A percentile compares a stretch with the other conserved stretches of the same genome.
Conservation (phyloP, 2,329 filamentous ascomycete species). For the Fusarium cicatricum region DNA sequence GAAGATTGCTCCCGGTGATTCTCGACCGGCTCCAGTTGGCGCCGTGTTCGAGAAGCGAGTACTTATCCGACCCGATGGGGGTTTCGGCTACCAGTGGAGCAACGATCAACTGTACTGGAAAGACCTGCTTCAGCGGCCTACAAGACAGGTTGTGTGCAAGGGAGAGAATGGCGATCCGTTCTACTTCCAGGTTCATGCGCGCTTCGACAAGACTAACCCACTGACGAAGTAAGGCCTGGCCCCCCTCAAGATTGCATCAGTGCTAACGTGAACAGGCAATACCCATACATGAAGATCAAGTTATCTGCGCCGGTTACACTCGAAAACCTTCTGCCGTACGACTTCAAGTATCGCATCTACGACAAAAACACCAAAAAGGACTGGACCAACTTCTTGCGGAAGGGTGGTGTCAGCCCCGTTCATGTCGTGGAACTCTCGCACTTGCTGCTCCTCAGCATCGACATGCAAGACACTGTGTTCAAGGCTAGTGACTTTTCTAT, state of each 20-base stretch:
- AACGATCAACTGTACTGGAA: constrained; percentile 91
- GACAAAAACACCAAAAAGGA: constrained; percentile 99
- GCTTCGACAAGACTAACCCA: constrained; percentile 84
- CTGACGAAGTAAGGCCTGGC: constrained; percentile 67
- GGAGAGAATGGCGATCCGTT: constrained; percentile 90
- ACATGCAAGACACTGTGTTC: constrained; percentile 96
- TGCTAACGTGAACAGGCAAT: constrained; percentile 63
- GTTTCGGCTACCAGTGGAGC: constrained; percentile 97
- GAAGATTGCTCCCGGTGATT: constrained; percentile 93
- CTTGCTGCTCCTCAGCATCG: constrained; percentile 87
- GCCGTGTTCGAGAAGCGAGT: constrained; percentile 90
- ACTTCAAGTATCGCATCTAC: constrained; percentile 99
- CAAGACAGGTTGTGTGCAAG: constrained; percentile 86
- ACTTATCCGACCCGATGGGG: constrained; percentile 89
- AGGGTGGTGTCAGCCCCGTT: constrained; percentile 95
- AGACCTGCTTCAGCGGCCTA: constrained; percentile 85
- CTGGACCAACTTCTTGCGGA: constrained; percentile 97
- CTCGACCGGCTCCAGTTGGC: constrained; percentile 88
- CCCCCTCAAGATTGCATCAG: not conserved
- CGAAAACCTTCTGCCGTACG: constrained; percentile 93
- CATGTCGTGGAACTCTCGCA: constrained; percentile 97
- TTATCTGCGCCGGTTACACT: constrained; percentile 92
- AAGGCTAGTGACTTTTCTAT: constrained; percentile 96
- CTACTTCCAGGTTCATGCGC: constrained; percentile 94
- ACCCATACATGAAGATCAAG: constrained; percentile 94